phyloP scores from a whole-genome alignment of 495 filamentous ascomycete species.

The Sabuloglossum arenarium region DNA sequence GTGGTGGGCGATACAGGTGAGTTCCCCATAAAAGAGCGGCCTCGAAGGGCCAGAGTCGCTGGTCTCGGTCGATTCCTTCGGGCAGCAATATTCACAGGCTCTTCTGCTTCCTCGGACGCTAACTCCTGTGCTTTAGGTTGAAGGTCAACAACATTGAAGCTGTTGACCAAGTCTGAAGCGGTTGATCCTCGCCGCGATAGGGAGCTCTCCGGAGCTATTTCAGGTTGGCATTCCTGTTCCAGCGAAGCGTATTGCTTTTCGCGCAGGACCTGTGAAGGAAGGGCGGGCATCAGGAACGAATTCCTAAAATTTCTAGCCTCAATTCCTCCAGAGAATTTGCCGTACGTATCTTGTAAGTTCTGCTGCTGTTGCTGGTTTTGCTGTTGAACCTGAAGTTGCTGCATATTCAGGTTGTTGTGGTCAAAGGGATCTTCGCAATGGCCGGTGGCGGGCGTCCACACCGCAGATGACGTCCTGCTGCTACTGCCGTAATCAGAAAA shows the following conservation, averaged over 20 bases:
- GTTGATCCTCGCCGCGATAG: neutral
- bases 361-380: neutral
- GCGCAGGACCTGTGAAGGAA: neutral
- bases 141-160: conserved; percentile 1
- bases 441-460: conserved; percentile 19
- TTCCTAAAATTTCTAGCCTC: neutral
- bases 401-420: conserved; percentile 7
- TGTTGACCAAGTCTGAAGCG: neutral
- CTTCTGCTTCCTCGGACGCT: neutral
- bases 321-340: neutral
- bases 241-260: neutral
- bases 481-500: conserved; percentile 20
- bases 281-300: neutral
- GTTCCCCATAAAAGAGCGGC: conserved; percentile 20
- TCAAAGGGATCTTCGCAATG: conserved; percentile 15
- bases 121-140: neutral
- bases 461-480: conserved; percentile 12
- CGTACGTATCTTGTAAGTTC: neutral
- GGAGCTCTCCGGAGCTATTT: neutral
- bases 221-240: neutral
- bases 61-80: conserved; percentile 31
- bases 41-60: conserved; percentile 24
- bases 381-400: conserved; percentile 1
- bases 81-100: conserved; percentile 24
- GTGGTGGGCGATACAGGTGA: conserved; percentile 23